phyloP scores from a whole-genome alignment of 2,329 filamentous ascomycete genomes.

The Penicillium sp. region DNA sequence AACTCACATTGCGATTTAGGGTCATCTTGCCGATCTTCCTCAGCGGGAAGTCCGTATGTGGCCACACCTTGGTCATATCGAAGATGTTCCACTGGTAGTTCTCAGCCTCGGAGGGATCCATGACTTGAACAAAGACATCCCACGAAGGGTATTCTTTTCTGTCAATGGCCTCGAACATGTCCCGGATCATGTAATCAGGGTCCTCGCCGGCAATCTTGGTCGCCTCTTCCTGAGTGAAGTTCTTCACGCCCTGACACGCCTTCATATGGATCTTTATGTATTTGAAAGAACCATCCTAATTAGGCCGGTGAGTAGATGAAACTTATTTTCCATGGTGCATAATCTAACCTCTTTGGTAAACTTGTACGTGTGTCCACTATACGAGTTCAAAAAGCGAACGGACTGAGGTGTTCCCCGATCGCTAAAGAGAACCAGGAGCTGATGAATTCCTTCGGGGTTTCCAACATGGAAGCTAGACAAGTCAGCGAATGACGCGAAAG shows the following conservation, averaged over 20 bases:
- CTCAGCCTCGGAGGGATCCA: constrained; percentile 68
- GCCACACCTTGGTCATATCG: constrained; percentile 81
- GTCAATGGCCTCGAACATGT: constrained; percentile 71
- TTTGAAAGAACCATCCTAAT: constrained; percentile 58
- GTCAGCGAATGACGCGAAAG: background rate
- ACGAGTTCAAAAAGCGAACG: constrained; percentile 63
- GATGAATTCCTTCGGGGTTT: constrained; percentile 63
- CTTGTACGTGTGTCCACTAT: constrained; percentile 65
- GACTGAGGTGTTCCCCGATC: constrained; percentile 64
- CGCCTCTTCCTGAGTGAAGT: constrained; percentile 64
- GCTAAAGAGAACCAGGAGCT: constrained; percentile 63
- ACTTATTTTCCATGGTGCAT: background rate
- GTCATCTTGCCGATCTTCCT: constrained; percentile 75
- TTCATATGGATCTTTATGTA: constrained; percentile 61
- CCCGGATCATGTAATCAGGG: constrained; percentile 76
- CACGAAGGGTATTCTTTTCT: constrained; percentile 69
- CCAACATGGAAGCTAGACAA: constrained; percentile 47
- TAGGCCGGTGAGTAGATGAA: background rate
- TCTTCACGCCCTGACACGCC: constrained; percentile 43
- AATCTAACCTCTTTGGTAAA: constrained; percentile 53
- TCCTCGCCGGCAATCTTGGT: constrained; percentile 71
- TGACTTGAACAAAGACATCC: constrained; percentile 75
- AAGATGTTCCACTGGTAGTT: constrained; percentile 82
- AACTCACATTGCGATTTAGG: constrained; percentile 55
- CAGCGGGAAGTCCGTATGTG: constrained; percentile 70